Evolutionary conservation across 352 stramenopile species (phyloP), one percentile per base, ranked within the genome.

Genomic region (Plasmopara muralis): DNA sequence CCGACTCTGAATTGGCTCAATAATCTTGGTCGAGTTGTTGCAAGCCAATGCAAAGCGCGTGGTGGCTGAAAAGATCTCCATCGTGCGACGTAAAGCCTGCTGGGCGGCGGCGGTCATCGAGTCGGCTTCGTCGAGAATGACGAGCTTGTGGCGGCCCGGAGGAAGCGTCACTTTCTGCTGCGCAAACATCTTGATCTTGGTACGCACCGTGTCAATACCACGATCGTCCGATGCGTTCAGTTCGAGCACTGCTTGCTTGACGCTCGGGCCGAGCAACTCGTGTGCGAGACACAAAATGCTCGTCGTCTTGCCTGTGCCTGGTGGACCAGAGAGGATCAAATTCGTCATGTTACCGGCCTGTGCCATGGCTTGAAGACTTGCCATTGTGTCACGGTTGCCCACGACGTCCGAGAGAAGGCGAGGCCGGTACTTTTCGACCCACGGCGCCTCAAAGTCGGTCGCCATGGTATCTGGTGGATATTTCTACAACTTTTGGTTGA

Each of bases 21-120:
- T 99, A 63, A 99, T 98, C 81, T 99, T 99, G 25, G 93, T 98
- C 18, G 85, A 98, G 44, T 97, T 90, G 75, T 99, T 99, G 74
- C 97, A 99, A 5, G 96, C 96, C 47, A 99, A 68, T 12, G 96
- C 97, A 68, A 99, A 99, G 4, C 97, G 85, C 39, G 96, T 99
- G 6, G 96, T 98, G 55, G 83, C 85, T 42, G 94, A 98, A 69
- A 98, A 99, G 28, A 99, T 88, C 80, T 99, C 97, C 96, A 99
- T 99, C 2, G 95, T 99, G 35, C 95, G 82, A 41, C 96, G 87
- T 52, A 99, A 68, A 6, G 97, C 96, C 68, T 99, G 96, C 74
- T 99, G 97, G 1, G 97, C 96, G 2, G 93, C 93, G 4, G 77
- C 78, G 3, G 97, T 99, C 96, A 99, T 99, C 35, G 76, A 93